Evolutionary conservation across 495 filamentous ascomycete species (phyloP).

Genomic region (Penicillium silybi): DNA sequence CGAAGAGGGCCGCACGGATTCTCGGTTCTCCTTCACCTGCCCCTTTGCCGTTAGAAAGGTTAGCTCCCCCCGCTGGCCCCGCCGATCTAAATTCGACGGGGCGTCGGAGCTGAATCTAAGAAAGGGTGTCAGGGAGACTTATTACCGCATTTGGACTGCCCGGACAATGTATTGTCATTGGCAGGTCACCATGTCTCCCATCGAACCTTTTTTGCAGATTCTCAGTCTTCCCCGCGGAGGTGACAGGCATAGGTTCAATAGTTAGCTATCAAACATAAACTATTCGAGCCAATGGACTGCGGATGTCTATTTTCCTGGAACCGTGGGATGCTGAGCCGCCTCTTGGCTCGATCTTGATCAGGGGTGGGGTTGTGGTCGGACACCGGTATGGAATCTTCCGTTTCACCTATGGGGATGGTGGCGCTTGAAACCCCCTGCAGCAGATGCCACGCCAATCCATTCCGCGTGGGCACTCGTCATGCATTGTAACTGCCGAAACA

Average conservation of each 20-base stretch:
- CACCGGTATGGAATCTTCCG: no score
- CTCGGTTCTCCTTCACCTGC: conserved; percentile 9
- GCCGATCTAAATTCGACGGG: conserved; percentile 3
- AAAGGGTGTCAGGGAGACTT: neutral
- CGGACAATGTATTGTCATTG: neutral
- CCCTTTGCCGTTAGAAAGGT: neutral
- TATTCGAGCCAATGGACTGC: neutral
- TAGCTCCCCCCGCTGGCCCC: neutral
- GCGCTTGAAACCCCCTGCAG: neutral
- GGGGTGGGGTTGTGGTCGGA: no score
- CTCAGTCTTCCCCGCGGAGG: neutral
- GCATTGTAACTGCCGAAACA: neutral
- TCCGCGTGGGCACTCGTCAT: neutral
- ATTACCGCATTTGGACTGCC: neutral
- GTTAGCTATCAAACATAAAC: neutral
- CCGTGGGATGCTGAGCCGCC: neutral
- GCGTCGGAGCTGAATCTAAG: neutral
- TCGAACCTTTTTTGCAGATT: neutral
- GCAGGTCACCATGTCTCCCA: neutral
- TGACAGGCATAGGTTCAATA: neutral
- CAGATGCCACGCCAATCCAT: neutral
- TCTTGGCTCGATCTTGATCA: neutral
- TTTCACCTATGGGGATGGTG: no score
- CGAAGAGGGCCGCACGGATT: no score
- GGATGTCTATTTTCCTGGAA: neutral